phyloP scores from a whole-genome alignment of 1,139 yeast species.

The Nakaseomyces bracarensis region DNA sequence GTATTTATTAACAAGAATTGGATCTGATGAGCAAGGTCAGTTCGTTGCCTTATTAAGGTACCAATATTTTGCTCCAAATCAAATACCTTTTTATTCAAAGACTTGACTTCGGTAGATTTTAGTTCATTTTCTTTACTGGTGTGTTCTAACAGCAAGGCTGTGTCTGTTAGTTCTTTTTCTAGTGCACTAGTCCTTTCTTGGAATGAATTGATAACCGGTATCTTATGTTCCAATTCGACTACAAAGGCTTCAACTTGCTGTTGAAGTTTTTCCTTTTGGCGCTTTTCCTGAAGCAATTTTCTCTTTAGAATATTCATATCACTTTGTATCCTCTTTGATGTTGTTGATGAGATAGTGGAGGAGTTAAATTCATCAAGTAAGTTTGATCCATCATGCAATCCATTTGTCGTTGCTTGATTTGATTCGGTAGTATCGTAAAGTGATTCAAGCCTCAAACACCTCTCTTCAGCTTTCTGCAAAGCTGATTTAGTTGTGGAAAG shows the following conservation, averaged over 20 bases:
- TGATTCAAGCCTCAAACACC: slow-evolving; percentile 38
- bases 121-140: slow-evolving; percentile 35
- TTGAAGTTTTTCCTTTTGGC: slow-evolving; percentile 64
- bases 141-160: slow-evolving; percentile 42
- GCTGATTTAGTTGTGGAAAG: slow-evolving; percentile 37
- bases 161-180: slow-evolving; percentile 44
- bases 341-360: slow-evolving; percentile 18
- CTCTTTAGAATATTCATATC: slow-evolving; percentile 61
- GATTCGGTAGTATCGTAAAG: slow-evolving; percentile 41
- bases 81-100: slow-evolving; percentile 33
- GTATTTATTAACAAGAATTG: slow-evolving; percentile 65
- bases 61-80: slow-evolving; percentile 35
- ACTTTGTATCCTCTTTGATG: slow-evolving; percentile 37
- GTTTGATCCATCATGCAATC: slow-evolving; percentile 12
- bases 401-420: not conserved
- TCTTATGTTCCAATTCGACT: slow-evolving; percentile 67
- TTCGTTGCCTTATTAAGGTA: slow-evolving; percentile 46
- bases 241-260: slow-evolving; percentile 63
- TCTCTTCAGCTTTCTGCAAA: slow-evolving; percentile 42
- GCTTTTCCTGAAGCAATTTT: slow-evolving; percentile 59
- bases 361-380: slow-evolving; percentile 15
- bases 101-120: slow-evolving; percentile 22
- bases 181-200: slow-evolving; percentile 43
- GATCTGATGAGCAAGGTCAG: slow-evolving; percentile 74
- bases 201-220: slow-evolving; percentile 69